These are phyloP conservation scores for Nemania diffusa DNA, from an alignment of 2,329 filamentous ascomycete genomes.

Conservation along the genomic window DNA sequence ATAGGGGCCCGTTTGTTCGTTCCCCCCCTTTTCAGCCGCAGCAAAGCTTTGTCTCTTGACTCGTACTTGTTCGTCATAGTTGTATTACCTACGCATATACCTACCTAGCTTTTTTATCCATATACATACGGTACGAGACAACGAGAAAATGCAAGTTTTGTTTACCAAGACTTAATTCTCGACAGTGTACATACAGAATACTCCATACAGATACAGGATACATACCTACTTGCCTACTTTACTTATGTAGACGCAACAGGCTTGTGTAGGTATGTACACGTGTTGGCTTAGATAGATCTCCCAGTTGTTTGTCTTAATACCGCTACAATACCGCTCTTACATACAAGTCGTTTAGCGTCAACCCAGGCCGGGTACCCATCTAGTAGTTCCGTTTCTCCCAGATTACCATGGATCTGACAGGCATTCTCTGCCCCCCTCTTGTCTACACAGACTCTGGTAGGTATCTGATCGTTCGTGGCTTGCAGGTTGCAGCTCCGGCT, in stretches of 20 bases:
- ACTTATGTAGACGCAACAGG: too few relatives aligned
- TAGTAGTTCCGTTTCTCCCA: conserved; percentile 16
- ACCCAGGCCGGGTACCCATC: background rate
- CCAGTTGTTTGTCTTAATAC: conserved; percentile 5
- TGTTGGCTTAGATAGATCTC: background rate
- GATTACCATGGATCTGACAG: conserved; percentile 23
- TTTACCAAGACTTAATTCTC: background rate
- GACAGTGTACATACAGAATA: background rate
- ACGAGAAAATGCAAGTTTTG: background rate
- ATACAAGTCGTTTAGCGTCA: conserved; percentile 14
- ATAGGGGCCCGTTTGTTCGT: background rate
- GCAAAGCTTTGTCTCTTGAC: conserved; percentile 19
- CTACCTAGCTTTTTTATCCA: background rate
- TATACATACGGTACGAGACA: background rate
- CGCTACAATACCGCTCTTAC: conserved; percentile 10
- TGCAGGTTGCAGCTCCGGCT: conserved; percentile 38
- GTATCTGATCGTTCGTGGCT: conserved; percentile 35
- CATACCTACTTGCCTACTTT: background rate
- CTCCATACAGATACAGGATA: background rate
- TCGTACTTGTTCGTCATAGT: conserved; percentile 31
- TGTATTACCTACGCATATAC: background rate
- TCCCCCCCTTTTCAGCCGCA: conserved; percentile 22
- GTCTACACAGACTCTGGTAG: background rate
- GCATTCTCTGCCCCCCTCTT: conserved; percentile 10
- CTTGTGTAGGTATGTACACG: background rate